These are phyloP conservation scores for Achlya hypogyna DNA, from an alignment of 352 stramenopile genomes.

Conservation along the genomic window DNA sequence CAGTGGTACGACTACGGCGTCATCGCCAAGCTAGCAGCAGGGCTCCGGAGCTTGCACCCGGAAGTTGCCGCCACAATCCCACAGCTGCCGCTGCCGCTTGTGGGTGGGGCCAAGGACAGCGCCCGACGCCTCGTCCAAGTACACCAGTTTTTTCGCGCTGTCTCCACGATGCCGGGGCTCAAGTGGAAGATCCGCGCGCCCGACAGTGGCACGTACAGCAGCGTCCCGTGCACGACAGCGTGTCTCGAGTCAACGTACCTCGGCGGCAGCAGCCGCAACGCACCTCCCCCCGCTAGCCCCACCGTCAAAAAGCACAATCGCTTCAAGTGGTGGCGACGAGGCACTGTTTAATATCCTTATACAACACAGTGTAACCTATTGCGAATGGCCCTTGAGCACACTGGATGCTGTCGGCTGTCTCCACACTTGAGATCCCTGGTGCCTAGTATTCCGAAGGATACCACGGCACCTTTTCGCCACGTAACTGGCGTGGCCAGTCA, in stretches of 20 bases:
- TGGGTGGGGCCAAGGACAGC: background rate
- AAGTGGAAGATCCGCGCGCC: background rate
- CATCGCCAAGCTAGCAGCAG: background rate
- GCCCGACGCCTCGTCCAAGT: background rate
- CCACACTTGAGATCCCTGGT: no score
- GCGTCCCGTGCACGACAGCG: background rate
- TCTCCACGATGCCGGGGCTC: background rate
- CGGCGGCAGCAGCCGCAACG: no score
- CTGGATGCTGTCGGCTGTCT: no score
- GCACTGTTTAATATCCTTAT: background rate
- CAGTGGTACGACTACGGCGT: background rate
- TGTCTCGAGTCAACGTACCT: background rate
- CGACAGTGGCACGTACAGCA: background rate
- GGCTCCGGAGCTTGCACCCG: background rate
- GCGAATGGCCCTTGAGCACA: no score
- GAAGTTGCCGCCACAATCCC: background rate
- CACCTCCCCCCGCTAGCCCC: background rate
- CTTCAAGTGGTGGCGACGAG: background rate
- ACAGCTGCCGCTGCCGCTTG: background rate
- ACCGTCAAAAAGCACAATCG: background rate
- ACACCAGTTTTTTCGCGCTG: background rate
- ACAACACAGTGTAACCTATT: no score
- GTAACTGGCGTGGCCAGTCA: no score
- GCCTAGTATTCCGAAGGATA: no score
- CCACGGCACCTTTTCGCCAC: no score